phyloP scores from a whole-genome alignment of 768 basidiomycete genomes.

The Mrakia gelida region DNA sequence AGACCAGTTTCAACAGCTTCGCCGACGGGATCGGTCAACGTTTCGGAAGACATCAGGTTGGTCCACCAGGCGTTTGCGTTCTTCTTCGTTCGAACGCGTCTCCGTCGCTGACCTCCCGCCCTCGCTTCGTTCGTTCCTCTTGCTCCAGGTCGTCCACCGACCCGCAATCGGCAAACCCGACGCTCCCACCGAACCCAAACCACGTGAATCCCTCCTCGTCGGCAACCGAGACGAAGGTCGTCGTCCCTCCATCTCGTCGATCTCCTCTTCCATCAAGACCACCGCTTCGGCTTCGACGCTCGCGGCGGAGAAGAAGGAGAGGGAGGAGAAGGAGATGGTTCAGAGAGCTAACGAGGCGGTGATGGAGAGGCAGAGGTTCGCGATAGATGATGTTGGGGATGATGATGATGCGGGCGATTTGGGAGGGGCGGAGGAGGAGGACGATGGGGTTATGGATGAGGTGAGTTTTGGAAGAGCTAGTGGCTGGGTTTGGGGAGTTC shows the following conservation, averaged over 20 bases:
- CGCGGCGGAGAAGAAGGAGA: constrained; percentile 37
- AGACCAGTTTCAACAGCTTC: constrained; percentile 31
- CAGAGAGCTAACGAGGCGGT: constrained; percentile 73
- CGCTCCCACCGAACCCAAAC: constrained; percentile 73
- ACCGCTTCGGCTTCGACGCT: constrained; percentile 37
- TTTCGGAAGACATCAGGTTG: constrained; percentile 83
- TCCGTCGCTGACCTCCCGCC: not conserved
- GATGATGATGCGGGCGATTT: constrained; percentile 57
- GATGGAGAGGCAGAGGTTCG: constrained; percentile 89
- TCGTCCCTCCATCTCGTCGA: constrained; percentile 28
- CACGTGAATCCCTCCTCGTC: constrained; percentile 78
- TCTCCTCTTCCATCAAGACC: constrained; percentile 49
- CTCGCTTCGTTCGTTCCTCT: not conserved
- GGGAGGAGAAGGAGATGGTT: constrained; percentile 54
- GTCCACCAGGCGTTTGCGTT: constrained; percentile 35
- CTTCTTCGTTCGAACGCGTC: too few species aligned
- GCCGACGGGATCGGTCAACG: constrained; percentile 93
- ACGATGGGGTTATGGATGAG: constrained; percentile 83
- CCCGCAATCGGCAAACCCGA: constrained; percentile 78
- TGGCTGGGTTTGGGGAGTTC: not conserved
- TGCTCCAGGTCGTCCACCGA: constrained; percentile 58
- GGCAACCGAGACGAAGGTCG: constrained; percentile 41
- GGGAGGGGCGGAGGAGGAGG: constrained; percentile 51
- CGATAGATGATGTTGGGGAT: constrained; percentile 90
- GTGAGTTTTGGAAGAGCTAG: constrained; percentile 48